Percentiles rank a stretch among this genome's conserved stretches.
Evolutionary conservation across 2,329 filamentous ascomycete genomes (phyloP).

Genomic region (Epichloe baconii): DNA sequence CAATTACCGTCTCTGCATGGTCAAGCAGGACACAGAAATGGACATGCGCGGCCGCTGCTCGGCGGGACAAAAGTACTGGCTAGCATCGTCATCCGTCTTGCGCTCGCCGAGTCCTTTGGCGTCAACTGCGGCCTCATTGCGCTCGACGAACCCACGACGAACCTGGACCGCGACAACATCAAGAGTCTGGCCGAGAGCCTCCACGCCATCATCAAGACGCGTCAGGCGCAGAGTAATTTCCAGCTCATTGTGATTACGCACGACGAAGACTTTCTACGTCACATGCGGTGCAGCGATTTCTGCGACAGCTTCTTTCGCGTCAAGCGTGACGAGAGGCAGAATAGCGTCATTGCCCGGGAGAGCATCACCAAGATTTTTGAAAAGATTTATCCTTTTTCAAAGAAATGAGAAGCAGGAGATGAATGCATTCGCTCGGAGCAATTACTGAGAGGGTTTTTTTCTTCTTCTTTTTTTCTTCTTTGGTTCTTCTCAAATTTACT

Average conservation of each 20-base stretch:
- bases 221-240: constrained; percentile 83
- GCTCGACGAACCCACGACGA: constrained; percentile 94
- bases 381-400: not conserved
- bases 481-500: no score
- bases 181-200: constrained; percentile 73
- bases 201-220: constrained; percentile 72
- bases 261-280: constrained; percentile 86
- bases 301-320: constrained; percentile 87
- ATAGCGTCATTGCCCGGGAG: constrained; percentile 70
- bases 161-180: constrained; percentile 92
- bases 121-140: constrained; percentile 93
- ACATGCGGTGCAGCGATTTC: constrained; percentile 91
- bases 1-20: constrained; percentile 97
- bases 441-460: no score
- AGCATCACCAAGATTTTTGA: constrained; percentile 39
- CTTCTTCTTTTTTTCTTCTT: no score
- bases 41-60: constrained; percentile 98
- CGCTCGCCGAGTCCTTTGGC: constrained; percentile 91
- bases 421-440: no score
- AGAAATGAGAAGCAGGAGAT: no score
- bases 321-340: constrained; percentile 68
- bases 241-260: constrained; percentile 98
- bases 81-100: constrained; percentile 92
- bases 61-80: constrained; percentile 90
- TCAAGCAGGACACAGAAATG: constrained; percentile 95